Evolutionary conservation across 2,329 filamentous ascomycete genomes (phyloP).

Genomic region (Colletotrichum melonis): DNA sequence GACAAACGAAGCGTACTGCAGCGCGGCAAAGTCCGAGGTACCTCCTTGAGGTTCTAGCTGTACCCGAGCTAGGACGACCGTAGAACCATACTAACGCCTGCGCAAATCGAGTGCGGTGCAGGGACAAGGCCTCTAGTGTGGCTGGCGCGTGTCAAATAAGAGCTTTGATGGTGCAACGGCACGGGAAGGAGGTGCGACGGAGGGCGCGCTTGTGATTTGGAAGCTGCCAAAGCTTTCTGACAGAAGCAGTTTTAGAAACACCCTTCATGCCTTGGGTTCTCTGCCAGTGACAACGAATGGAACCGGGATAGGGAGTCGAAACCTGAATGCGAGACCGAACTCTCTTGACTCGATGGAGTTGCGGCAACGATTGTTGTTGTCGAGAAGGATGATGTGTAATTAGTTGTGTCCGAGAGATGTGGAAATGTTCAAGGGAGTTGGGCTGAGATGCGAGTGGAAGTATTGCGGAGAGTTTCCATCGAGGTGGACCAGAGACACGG

Average conservation of each 20-base stretch:
- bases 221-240: conserved; percentile 36
- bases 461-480: background rate
- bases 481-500: background rate
- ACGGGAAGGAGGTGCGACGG: conserved; percentile 16
- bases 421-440: background rate
- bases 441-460: background rate
- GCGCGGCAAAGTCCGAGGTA: background rate
- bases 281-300: background rate
- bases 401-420: background rate
- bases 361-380: background rate
- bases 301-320: conserved; percentile 3
- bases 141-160: conserved; percentile 28
- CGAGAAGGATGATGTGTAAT: background rate
- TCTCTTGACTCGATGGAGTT: conserved; percentile 1
- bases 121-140: conserved; percentile 16
- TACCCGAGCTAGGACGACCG: background rate
- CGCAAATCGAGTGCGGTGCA: conserved; percentile 12
- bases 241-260: conserved; percentile 35
- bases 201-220: conserved; percentile 29
- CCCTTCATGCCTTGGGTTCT: background rate
- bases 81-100: background rate
- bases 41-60: background rate
- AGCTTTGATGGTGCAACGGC: conserved; percentile 31
- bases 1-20: background rate
- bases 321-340: conserved; percentile 7